Conservation (phyloP, 352 stramenopile species). For the Globisporangium mamillatum region DNA sequence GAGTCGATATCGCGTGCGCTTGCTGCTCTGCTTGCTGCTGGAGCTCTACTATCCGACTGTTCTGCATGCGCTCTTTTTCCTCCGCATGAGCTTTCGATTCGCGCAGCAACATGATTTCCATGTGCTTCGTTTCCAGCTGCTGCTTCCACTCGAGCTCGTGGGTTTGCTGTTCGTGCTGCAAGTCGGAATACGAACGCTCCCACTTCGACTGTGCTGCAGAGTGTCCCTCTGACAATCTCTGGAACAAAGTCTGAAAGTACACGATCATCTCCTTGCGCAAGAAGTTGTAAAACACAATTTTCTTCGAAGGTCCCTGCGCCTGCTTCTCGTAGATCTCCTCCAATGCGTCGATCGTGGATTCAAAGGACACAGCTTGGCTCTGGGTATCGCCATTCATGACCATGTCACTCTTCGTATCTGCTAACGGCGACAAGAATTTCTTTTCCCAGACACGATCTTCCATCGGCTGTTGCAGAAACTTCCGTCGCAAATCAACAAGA, state of each 20-base stretch:
- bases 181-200: slow-evolving; percentile 26
- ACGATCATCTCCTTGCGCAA: slow-evolving; percentile 44
- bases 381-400: background rate
- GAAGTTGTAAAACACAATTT: slow-evolving; percentile 68
- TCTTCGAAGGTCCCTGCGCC: slow-evolving; percentile 65
- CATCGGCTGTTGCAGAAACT: slow-evolving; percentile 42
- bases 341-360: slow-evolving; percentile 42
- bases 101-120: slow-evolving; percentile 41
- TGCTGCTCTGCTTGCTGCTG: slow-evolving; percentile 38
- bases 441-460: slow-evolving; percentile 40
- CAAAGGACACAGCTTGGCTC: slow-evolving; percentile 14
- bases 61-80: slow-evolving; percentile 50
- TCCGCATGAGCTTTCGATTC: slow-evolving; percentile 47
- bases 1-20: slow-evolving; percentile 20
- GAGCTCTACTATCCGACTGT: slow-evolving; percentile 38
- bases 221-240: slow-evolving; percentile 33
- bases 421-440: slow-evolving; percentile 6
- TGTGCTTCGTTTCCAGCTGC: slow-evolving; percentile 41
- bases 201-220: slow-evolving; percentile 21
- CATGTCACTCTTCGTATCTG: background rate
- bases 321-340: slow-evolving; percentile 56
- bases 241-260: slow-evolving; percentile 54
- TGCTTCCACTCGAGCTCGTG: slow-evolving; percentile 45
- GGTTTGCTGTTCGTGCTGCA: slow-evolving; percentile 36
- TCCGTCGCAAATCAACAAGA: slow-evolving; percentile 30